Base-by-base conservation (phyloP, 441 rosid genomes). In the Eruca vesicaria region DNA sequence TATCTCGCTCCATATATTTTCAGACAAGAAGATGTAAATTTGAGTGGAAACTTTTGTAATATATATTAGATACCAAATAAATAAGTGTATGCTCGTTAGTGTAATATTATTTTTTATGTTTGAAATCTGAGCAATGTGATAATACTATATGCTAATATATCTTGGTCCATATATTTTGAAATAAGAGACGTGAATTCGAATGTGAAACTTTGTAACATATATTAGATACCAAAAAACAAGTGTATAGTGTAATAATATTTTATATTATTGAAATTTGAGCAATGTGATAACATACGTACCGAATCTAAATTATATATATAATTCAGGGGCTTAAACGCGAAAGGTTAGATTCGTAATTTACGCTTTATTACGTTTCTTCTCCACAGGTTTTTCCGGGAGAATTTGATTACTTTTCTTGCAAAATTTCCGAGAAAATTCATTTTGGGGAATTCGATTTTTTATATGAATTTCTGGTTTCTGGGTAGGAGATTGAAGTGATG, bases 401-500 rank as follows among this genome's bases (percentile, higher is more conserved):
- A 59, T 66, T 61, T 75, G 63, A 41, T 61, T 31, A 63, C 2
- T 21, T 41, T 70, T 50, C 11, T 69, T 71, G 62, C 58, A 26
- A 23, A 21, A 71, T 69, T 66, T 60, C 73, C 6, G 66, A 62
- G 69, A 41, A 76, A 69, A 32, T 14, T 52, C 18, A 69, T 0
- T 23, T 38, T 26, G 55, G 7, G 3, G 0, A 31, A 63, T 76
- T 76, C 7, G 66, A 57, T 45, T 71, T n/a, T 23, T 57, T 77
- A 11, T 71, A 65, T 72, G 77, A 78, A 78, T 53, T 72, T n/a
- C 35, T n/a, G 35, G 62, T 66, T 66, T 28, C 77, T 35, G 77
- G 76, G 68, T 77, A 3, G 26, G 20, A 20, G 70, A 53, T 43
- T n/a, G 26, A 66, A 76, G 71, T 16, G 26, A 89, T 86, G 92